Conservation (phyloP, 768 basidiomycete genomes). For the Lyophyllum semitale region DNA sequence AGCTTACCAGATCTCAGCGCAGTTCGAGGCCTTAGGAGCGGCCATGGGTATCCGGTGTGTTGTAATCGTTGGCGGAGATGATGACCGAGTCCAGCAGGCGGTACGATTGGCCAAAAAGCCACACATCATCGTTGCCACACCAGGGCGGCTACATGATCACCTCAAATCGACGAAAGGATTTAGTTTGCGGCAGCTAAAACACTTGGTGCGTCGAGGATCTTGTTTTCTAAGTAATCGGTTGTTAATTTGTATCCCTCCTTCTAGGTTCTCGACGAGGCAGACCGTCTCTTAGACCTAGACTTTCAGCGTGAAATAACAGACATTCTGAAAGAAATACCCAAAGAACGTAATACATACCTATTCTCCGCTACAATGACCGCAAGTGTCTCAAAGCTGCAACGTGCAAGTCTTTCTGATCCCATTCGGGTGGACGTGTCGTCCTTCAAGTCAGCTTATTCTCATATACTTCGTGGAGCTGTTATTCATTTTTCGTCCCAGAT, state of each 20-base stretch:
- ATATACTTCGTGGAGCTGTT: background rate
- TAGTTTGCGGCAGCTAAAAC: conserved; percentile 78
- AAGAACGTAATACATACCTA: conserved; percentile 88
- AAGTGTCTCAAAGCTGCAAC: conserved; percentile 92
- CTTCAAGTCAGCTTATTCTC: conserved; percentile 57
- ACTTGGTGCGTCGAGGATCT: conserved; percentile 58
- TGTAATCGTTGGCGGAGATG: conserved; percentile 90
- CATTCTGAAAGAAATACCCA: conserved; percentile 90
- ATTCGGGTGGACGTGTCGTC: conserved; percentile 89
- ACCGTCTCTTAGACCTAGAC: conserved; percentile 91
- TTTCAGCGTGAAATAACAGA: conserved; percentile 93
- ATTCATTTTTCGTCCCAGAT: conserved; percentile 50
- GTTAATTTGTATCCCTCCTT: background rate
- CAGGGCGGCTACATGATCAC: conserved; percentile 85
- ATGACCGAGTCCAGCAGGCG: conserved; percentile 86
- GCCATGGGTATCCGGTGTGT: conserved; percentile 90
- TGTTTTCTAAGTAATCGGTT: background rate
- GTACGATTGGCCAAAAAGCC: conserved; percentile 90
- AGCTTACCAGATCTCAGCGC: conserved; percentile 95
- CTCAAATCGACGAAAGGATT: conserved; percentile 97
- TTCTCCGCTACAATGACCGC: conserved; percentile 99
- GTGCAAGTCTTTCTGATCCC: conserved; percentile 88
- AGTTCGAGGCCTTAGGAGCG: conserved; percentile 87
- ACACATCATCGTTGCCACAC: conserved; percentile 92
- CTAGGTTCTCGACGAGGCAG: conserved; percentile 96